Evolutionary conservation across 2,329 filamentous ascomycete genomes (phyloP), one percentile per base, ranked within the genome.

Genomic region (Fusarium sp.): DNA sequence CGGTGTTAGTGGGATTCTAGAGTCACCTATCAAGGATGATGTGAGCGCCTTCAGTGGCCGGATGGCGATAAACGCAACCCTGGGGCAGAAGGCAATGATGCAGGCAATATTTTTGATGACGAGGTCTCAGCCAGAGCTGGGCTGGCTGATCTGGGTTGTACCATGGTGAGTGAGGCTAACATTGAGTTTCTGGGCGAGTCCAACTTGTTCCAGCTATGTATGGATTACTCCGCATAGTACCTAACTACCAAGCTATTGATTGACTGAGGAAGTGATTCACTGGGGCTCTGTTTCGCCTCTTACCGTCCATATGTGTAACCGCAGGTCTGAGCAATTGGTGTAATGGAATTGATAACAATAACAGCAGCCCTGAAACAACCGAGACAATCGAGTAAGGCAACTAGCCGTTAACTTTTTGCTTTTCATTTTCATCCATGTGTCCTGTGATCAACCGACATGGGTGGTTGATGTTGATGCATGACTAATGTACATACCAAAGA

Each of bases 41-140:
- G 60, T 48, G 50, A 69, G 56, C 40, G 40, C 57, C 60, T 42
- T 59, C 33, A 48, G 40, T 49, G 61, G 54, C 49, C 43, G 57
- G 57, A 66, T 56, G 66, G 66, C 66, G 66, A 70, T 54, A 67
- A 51, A 69, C 61, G 61, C 66, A 68, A 62, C 42, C 62, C 47
- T 67, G 37, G 51, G 56, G 45, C 36, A 61, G 63, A 57, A 67
- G 66, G 61, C 47, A 58, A 66, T 66, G 55, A 57, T 52, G 56
- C 41, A 63, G 42, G 63, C 52, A 58, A 63, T 64, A 58, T 31
- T 66, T 14, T 17, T 33, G 55, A 45, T 50, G 65, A 69, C 47
- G 66, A 58, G 46, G 36, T 49, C 41, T 33, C 17, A 42, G 37
- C 31, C 36, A 21, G 42, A 37, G 20, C 25, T 33, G 25, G n/a